Evolutionary conservation across 1,139 yeast genomes (phyloP).

Genomic region (Candida labiduridarum): DNA sequence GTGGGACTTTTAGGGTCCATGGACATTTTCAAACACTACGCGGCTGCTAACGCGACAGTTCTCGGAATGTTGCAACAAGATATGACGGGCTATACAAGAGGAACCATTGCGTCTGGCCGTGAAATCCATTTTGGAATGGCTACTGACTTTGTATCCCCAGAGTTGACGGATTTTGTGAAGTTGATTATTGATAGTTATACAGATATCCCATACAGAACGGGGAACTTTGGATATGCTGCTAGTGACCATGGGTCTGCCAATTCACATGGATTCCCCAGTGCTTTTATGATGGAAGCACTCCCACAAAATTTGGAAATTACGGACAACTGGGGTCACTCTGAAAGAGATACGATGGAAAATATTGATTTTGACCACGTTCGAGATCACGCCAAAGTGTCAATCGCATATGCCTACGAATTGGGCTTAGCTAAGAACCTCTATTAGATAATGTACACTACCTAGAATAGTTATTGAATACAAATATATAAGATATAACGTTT

Average conservation of each 20-base stretch:
- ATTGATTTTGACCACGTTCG: conserved; percentile 74
- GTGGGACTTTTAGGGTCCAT: conserved; percentile 87
- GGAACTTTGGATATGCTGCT: conserved; percentile 88
- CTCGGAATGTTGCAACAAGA: conserved; percentile 91
- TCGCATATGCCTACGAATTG: conserved; percentile 72
- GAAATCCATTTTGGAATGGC: conserved; percentile 79
- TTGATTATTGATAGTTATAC: conserved; percentile 62
- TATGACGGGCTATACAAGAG: conserved; percentile 84
- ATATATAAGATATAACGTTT: not conserved
- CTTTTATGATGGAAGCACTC: conserved; percentile 69
- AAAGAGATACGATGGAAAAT: conserved; percentile 78
- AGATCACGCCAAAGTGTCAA: conserved; percentile 75
- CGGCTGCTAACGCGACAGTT: conserved; percentile 51
- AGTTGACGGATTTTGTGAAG: conserved; percentile 65
- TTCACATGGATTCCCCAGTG: conserved; percentile 79
- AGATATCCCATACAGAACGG: conserved; percentile 67
- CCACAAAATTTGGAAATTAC: conserved; percentile 56
- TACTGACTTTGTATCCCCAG: conserved; percentile 66
- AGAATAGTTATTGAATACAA: not conserved
- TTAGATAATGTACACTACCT: not conserved
- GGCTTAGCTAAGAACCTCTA: conserved; percentile 30
- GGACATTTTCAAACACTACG: conserved; percentile 67
- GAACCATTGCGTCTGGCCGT: conserved; percentile 53
- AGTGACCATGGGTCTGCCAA: conserved; percentile 90
- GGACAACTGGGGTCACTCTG: conserved; percentile 73